Evolutionary conservation across 805 yeast genomes (phyloP), one percentile per base, ranked within the genome.

Genomic region (Candida boleticola): DNA sequence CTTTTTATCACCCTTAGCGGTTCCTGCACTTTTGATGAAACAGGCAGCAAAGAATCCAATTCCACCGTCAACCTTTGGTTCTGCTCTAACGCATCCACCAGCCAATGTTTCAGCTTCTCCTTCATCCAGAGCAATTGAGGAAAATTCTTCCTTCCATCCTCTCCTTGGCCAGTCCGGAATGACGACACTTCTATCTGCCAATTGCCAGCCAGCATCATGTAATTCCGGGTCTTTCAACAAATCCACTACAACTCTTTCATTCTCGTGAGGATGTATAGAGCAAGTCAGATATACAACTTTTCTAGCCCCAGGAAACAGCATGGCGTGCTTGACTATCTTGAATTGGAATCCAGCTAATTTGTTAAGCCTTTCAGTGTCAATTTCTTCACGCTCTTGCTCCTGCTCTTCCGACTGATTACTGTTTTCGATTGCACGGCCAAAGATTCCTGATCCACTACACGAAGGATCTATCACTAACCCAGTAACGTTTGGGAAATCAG

Each of bases 21-120:
- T 16, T 25, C 23, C 21, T 14, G n/a, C 13, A 19, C 41, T 43
- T 36, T 53, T 74, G 48, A 86, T 85, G 59, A 93, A 92, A 43
- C 93, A 83, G 1, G 90, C 98, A 0, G 97, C 98, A 64, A 93
- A 93, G 59, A 93, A 93, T 0, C 99, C 99, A 53, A 93, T 93
- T n/a, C 99, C 99, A 23, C 98, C 99, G 60, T 93, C 99, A 34
- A 77, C 84, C 47, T 80, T 83, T 0, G 97, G 96, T 33, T 82
- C 64, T 0, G 90, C 85, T 50, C 99, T 73, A 0, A 93, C 81
- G 64, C 97, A 90, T 0, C 93, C 92, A 1, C 82, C 89, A 1
- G 97, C 95, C 37, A 88, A 57, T 29, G 51, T 48, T 41, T 52
- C 59, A 37, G 63, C 47, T 11, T 47, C 43, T 29, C 64, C 70